Conservation (phyloP, 1,284 basidiomycete species). For the Peniophora sp. region DNA sequence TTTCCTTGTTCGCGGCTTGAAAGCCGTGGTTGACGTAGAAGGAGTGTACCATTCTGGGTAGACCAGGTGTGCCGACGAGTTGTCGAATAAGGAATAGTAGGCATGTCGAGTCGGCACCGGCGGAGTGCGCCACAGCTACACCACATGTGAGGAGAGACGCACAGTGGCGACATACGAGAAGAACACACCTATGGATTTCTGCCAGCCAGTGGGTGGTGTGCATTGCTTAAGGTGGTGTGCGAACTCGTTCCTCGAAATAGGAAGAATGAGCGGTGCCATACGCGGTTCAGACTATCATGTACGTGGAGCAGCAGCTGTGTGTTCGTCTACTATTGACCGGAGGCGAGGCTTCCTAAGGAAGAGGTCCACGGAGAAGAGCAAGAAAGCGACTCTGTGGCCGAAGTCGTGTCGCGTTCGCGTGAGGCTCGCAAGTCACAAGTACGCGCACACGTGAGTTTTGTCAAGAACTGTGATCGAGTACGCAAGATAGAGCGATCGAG, state of each 20-base stretch:
- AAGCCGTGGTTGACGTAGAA: constrained; percentile 61
- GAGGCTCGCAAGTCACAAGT: no score
- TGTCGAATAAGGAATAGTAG: constrained; percentile 54
- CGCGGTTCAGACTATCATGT: no score
- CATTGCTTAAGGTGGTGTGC: constrained; percentile 27
- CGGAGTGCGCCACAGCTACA: constrained; percentile 67
- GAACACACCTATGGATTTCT: constrained; percentile 30
- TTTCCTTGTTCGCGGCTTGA: constrained; percentile 43
- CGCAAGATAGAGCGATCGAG: no score
- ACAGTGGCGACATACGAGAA: not conserved
- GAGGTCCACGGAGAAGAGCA: no score
- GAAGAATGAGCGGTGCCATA: no score
- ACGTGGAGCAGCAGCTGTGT: no score
- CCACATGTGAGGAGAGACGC: not conserved
- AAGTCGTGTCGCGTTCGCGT: no score
- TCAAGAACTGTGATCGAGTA: no score
- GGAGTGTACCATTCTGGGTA: constrained; percentile 36
- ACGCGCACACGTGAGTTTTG: no score
- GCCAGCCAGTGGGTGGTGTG: constrained; percentile 32
- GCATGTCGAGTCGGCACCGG: constrained; percentile 73
- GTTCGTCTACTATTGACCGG: no score
- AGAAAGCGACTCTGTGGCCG: no score
- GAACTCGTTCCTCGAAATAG: constrained; percentile 29
- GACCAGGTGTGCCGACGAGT: constrained; percentile 9
- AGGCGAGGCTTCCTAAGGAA: no score